Conservation (phyloP, 2,329 filamentous ascomycete genomes). For the Hypoxylon sp. region DNA sequence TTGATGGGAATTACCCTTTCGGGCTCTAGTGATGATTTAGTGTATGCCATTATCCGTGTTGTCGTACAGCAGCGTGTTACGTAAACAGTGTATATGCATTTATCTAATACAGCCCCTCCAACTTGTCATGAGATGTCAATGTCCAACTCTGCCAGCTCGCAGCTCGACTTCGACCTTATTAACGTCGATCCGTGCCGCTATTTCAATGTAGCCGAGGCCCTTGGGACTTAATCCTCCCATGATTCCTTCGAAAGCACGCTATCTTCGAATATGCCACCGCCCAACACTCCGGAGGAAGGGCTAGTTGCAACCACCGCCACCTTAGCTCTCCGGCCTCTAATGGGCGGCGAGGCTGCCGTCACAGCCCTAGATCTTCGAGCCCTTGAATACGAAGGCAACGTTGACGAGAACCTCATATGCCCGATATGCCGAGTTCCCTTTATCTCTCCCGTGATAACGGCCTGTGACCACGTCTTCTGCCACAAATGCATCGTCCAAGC, state of each 20-base stretch:
- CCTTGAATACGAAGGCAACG: constrained; percentile 60
- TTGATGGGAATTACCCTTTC: constrained; percentile 23
- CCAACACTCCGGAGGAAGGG: constrained; percentile 56
- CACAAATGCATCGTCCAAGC: constrained; percentile 67
- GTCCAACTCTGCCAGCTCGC: constrained; percentile 2
- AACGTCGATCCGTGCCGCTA: constrained; percentile 11
- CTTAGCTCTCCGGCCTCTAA: constrained; percentile 49
- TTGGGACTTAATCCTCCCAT: constrained; percentile 32
- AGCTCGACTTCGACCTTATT: not conserved
- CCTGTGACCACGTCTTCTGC: constrained; percentile 77
- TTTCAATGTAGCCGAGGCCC: constrained; percentile 20
- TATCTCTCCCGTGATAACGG: constrained; percentile 72
- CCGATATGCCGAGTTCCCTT: constrained; percentile 74
- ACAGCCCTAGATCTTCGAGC: constrained; percentile 61
- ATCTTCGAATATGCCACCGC: constrained; percentile 53
- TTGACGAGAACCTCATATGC: constrained; percentile 65
- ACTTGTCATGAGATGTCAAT: constrained; percentile 8
- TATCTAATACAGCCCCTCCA: constrained; percentile 30
- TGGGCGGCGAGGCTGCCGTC: constrained; percentile 38
- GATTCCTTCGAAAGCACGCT: constrained; percentile 27
- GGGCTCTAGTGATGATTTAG: not conserved
- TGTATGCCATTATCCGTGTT: not conserved
- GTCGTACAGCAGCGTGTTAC: not conserved
- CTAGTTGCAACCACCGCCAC: constrained; percentile 46
- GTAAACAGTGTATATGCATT: constrained; percentile 6